A percentile compares a stretch with the other conserved stretches of the same genome.
These are phyloP conservation scores for Chimonanthus salicifolius DNA, from an alignment of 164 flowering plant genomes.

Conservation along the genomic window DNA sequence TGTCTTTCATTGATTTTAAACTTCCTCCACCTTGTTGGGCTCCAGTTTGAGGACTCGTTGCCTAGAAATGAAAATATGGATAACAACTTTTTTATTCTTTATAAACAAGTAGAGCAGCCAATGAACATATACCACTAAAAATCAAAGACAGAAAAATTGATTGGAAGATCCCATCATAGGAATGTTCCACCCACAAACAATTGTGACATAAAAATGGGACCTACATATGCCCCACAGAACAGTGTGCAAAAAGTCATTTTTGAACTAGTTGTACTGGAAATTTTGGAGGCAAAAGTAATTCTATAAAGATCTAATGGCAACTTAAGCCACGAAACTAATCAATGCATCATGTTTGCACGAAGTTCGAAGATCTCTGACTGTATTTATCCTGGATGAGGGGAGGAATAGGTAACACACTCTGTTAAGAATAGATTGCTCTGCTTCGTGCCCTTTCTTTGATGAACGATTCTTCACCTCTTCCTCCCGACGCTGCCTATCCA, in stretches of 20 bases:
- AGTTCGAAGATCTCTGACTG: background rate
- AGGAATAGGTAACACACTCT: slow-evolving; percentile 41
- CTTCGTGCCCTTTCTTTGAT: slow-evolving; percentile 71
- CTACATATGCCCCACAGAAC: too few species aligned
- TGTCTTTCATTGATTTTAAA: slow-evolving; percentile 88
- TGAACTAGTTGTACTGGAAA: too few species aligned
- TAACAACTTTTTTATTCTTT: background rate
- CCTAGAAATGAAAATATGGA: slow-evolving; percentile 31
- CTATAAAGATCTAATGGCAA: background rate
- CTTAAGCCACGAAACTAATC: background rate
- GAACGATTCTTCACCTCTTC: slow-evolving; percentile 72
- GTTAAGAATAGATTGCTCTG: slow-evolving; percentile 73
- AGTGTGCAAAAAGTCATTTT: too few species aligned
- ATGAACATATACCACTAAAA: background rate
- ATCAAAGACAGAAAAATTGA: too few species aligned
- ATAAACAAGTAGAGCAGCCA: background rate
- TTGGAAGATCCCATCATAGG: too few species aligned
- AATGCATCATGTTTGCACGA: background rate
- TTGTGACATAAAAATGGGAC: too few species aligned
- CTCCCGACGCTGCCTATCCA: slow-evolving; percentile 97
- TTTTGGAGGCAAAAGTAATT: background rate
- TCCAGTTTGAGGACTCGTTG: slow-evolving; percentile 92
- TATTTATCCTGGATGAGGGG: background rate
- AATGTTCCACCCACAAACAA: too few species aligned
- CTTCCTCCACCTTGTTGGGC: slow-evolving; percentile 65